A percentile compares a stretch with the other conserved stretches of the same genome.
phyloP scores from a whole-genome alignment of 202 grass and related monocot species.

The Cymbopogon flexuosus region DNA sequence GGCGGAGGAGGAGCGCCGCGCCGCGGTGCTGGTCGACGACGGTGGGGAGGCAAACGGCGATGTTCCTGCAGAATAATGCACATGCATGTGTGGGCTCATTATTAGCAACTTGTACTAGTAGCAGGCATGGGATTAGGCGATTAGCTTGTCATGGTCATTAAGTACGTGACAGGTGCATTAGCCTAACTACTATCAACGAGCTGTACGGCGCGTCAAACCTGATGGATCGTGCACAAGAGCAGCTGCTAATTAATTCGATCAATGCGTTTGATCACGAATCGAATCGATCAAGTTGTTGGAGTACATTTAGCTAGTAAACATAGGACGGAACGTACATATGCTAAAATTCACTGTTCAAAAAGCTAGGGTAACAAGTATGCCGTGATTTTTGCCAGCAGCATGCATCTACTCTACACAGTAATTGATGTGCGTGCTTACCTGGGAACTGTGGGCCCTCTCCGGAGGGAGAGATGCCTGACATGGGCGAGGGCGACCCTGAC shows the following conservation, averaged over 20 bases:
- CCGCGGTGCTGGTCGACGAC: background rate
- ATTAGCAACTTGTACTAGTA: too few relatives aligned
- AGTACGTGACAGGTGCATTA: background rate
- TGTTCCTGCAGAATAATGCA: slow-evolving; percentile 17
- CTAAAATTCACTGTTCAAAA: background rate
- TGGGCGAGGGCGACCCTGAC: background rate
- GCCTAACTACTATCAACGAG: background rate
- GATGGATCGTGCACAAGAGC: background rate
- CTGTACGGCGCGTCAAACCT: background rate
- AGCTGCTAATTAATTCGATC: background rate
- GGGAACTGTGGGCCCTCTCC: slow-evolving; percentile 37
- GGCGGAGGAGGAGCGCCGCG: background rate
- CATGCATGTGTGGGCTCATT: background rate
- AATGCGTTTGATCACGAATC: background rate
- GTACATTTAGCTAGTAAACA: background rate
- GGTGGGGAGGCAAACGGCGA: slow-evolving; percentile 38
- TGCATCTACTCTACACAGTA: too few relatives aligned
- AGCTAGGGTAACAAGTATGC: too few relatives aligned
- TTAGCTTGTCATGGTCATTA: too few relatives aligned
- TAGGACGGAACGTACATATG: background rate
- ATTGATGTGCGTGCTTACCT: background rate
- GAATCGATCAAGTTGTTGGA: too few relatives aligned
- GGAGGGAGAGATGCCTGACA: slow-evolving; percentile 16
- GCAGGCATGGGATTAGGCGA: too few relatives aligned
- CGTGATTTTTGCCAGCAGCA: too few relatives aligned